Base-by-base conservation (phyloP, 257 asterid species). In the Prunella vulgaris region DNA sequence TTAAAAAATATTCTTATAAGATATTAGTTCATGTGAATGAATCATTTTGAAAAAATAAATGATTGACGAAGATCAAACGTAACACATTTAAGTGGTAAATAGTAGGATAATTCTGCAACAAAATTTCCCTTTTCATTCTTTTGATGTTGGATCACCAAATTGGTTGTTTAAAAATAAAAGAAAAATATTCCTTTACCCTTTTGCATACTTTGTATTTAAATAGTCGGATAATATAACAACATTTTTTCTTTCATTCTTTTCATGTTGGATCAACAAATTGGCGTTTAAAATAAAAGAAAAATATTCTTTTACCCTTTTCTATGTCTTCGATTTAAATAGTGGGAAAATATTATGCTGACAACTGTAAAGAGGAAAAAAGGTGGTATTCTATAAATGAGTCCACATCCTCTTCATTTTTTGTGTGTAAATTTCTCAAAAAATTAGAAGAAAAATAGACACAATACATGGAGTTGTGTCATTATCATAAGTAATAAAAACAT, bases 351-450 rank as follows among this genome's bases (percentile, higher is more conserved):
- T 61, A 69, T 76, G 64, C 70, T 74, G 84, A 77, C 88, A 85
- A 79, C 84, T 63, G 18, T 76, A 82, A 82, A 80, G 84, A 17
- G 7, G 27, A 24, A 7, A 52, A 61, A 75, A 78, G n/a, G 83
- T 64, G 63, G 62, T 61, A 70, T 75, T 76, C 79, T 18, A n/a
- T n/a, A 48, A 44, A 51, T 69, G 80, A n/a, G n/a, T n/a, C n/a
- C n/a, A n/a, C n/a, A n/a, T n/a, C n/a, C n/a, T n/a, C n/a, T n/a
- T n/a, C n/a, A n/a, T n/a, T n/a, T n/a, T n/a, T n/a, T n/a, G n/a
- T n/a, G n/a, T n/a, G n/a, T n/a, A n/a, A n/a, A n/a, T n/a, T n/a
- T n/a, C n/a, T n/a, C n/a, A n/a, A n/a, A n/a, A n/a, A n/a, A n/a
- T n/a, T n/a, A n/a, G n/a, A n/a, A n/a, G n/a, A n/a, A n/a, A n/a